A percentile compares a stretch with the other conserved stretches of the same genome.
Conservation (phyloP, 768 basidiomycete species). For the Calocera cornea region DNA sequence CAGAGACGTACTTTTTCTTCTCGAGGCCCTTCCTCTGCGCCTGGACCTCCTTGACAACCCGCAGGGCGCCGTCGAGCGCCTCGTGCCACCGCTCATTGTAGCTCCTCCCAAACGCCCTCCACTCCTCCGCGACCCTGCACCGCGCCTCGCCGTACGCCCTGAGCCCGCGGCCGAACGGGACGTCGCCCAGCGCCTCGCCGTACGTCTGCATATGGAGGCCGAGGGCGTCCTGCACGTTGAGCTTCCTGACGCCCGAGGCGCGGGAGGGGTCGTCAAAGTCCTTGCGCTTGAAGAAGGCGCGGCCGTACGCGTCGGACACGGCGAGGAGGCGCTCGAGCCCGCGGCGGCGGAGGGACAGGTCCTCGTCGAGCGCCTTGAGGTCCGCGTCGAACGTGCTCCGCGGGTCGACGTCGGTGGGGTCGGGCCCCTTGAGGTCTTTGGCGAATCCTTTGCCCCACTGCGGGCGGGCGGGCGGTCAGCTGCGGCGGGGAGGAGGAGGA, state of each 20-base stretch:
- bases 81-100: neutral
- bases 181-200: neutral
- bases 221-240: neutral
- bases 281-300: neutral
- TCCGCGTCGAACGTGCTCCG: neutral
- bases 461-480: neutral
- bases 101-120: neutral
- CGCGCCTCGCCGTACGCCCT: neutral
- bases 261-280: neutral
- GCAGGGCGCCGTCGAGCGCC: neutral
- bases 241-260: neutral
- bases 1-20: neutral
- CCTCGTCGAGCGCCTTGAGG: neutral
- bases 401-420: neutral
- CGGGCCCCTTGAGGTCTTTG: neutral
- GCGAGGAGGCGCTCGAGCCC: neutral
- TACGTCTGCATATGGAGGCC: neutral
- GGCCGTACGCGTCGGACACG: neutral
- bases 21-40: neutral
- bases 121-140: neutral
- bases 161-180: neutral
- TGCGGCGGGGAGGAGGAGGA: neutral
- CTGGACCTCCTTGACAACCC: neutral
- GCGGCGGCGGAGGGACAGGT: neutral
- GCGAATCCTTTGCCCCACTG: slow-evolving; percentile 3